Evolutionary conservation across 805 yeast species (phyloP), one percentile per base, ranked within the genome.

Genomic region (Lachancea sp.): DNA sequence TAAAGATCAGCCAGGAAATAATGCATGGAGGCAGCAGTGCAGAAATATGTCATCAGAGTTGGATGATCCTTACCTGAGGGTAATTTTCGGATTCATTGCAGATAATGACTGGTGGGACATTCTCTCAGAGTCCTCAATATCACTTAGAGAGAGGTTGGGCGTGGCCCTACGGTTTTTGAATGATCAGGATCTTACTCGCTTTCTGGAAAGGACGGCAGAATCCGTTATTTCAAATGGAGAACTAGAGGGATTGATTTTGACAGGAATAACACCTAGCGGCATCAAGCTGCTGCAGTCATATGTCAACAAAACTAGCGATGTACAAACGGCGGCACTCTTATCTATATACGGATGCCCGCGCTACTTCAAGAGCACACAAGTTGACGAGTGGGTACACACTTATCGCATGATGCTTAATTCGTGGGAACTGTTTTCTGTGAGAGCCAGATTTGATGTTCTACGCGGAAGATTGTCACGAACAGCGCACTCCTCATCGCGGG

Each of bases 51-150:
- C 97, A 0, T 74, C 83, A n/a, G 96, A 87, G 50, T 68, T 90
- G 42, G 90, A 83, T 9, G 81, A 85, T 54, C 96, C 97, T 0
- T 90, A 90, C 56, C 64, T 90, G 45, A 67, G 97, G 32, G 96
- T 95, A 0, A 84, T 90, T 1, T 90, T 90, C 68, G 96, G 96
- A 0, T 90, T 80, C 51, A 82, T 90, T 40, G 88, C 96, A 0
- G 96, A 90, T 55, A 83, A 86, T 34, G 92, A 89, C 48, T 90
- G 97, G 97, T 82, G 90, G 80, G 97, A 87, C 54, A 95, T 90
- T 1, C 68, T 90, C 38, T 95, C 87, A 56, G 97, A 90, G 54
- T 78, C 82, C 15, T 82, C 95, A 1, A 69, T 90, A 30, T 96
- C 98, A 0, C 66, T 90, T 29, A 70, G 90, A 39, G 98, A 90